A percentile compares a stretch with the other conserved stretches of the same genome.
Evolutionary conservation across 179 eudicot genomes (phyloP).

Genomic region (Silene noctiflora): DNA sequence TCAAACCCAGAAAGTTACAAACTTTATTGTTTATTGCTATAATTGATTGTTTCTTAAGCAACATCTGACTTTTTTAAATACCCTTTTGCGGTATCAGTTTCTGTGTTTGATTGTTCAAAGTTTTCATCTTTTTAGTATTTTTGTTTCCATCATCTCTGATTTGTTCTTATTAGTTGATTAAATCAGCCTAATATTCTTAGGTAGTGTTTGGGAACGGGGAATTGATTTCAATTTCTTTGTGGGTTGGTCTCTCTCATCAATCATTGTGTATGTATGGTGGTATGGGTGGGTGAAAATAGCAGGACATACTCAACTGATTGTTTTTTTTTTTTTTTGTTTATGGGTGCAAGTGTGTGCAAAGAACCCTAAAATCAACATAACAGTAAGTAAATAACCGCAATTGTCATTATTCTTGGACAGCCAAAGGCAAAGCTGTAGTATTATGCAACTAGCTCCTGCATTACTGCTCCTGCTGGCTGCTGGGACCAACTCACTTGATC

Average conservation of each 20-base stretch:
- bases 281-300: constrained; percentile 2
- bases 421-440: too few relatives aligned
- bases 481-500: constrained; percentile 25
- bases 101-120: constrained; percentile 15
- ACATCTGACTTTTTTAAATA: neutral
- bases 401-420: neutral
- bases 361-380: neutral
- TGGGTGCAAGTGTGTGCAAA: constrained; percentile 9
- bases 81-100: neutral
- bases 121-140: neutral
- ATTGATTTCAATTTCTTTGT: too few relatives aligned
- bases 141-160: neutral
- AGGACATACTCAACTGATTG: constrained; percentile 20
- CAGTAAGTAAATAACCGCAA: neutral
- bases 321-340: neutral
- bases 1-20: neutral
- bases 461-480: neutral
- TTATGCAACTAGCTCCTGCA: constrained; percentile 21
- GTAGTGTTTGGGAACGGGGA: too few relatives aligned
- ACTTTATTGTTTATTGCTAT: neutral
- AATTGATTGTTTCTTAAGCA: constrained; percentile 19
- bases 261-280: too few relatives aligned
- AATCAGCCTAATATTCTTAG: too few relatives aligned
- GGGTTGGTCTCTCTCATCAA: too few relatives aligned
- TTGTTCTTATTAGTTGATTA: too few relatives aligned